A percentile compares a stretch with the other conserved stretches of the same genome.
phyloP scores from a whole-genome alignment of 768 basidiomycete genomes.

The Boletus sensibilis region DNA sequence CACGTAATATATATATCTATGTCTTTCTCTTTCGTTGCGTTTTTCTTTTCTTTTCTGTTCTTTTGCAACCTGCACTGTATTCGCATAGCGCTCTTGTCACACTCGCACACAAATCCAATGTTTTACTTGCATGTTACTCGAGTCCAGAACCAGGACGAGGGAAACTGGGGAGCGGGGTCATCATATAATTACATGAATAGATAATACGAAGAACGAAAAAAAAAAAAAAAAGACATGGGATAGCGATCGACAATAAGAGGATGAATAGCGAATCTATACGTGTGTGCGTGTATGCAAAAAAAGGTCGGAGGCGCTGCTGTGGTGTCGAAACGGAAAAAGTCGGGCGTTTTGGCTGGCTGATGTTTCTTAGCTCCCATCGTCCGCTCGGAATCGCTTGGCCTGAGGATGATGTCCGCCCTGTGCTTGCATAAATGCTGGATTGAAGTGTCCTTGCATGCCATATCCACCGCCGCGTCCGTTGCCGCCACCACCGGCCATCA shows the following conservation, averaged over 20 bases:
- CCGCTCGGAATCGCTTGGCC: slow-evolving; percentile 55
- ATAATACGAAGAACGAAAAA: slow-evolving; percentile 13
- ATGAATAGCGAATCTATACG: neutral
- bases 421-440: slow-evolving; percentile 67
- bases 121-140: neutral
- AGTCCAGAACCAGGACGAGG: no score
- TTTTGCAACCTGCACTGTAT: slow-evolving; percentile 14
- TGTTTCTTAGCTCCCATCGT: slow-evolving; percentile 43
- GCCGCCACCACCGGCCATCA: slow-evolving; percentile 45
- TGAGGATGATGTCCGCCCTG: slow-evolving; percentile 43
- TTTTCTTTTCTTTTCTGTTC: neutral
- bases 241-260: slow-evolving; percentile 3
- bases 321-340: neutral
- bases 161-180: neutral
- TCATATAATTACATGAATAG: slow-evolving; percentile 30
- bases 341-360: neutral
- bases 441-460: slow-evolving; percentile 64
- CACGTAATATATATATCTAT: slow-evolving; percentile 5
- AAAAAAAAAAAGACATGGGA: neutral
- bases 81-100: slow-evolving; percentile 8
- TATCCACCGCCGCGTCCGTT: slow-evolving; percentile 41
- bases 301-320: neutral
- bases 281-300: neutral
- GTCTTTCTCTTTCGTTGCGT: neutral
- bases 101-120: neutral